These are phyloP conservation scores for Aspergillus sp. DNA, from an alignment of 2,329 filamentous ascomycete genomes.

Conservation along the genomic window DNA sequence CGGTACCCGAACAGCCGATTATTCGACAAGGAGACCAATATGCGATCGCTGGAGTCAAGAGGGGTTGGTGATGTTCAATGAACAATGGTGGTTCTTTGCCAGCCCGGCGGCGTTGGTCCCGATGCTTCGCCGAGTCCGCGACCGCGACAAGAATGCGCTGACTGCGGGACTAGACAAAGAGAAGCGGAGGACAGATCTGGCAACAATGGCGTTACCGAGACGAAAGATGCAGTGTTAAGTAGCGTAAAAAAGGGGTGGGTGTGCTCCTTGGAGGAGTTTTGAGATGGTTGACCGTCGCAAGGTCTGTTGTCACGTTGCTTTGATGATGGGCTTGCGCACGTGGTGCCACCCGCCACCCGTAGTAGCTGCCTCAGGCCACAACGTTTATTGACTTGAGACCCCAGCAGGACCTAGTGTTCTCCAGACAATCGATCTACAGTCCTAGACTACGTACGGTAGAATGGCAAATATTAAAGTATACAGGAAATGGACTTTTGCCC, in stretches of 20 bases:
- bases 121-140: conserved; percentile 20
- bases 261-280: conserved; percentile 6
- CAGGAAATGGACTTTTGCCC: not conserved
- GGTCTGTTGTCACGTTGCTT: not conserved
- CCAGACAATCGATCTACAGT: too few relatives aligned
- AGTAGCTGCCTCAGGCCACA: not conserved
- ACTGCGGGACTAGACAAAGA: not conserved
- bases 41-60: not conserved
- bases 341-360: not conserved
- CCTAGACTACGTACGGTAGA: too few relatives aligned
- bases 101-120: conserved; percentile 13
- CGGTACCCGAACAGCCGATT: too few relatives aligned
- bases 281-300: conserved; percentile 3
- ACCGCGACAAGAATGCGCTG: conserved; percentile 9
- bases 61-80: not conserved
- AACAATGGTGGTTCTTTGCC: not conserved
- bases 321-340: not conserved
- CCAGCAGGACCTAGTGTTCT: too few relatives aligned
- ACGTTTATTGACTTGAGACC: not conserved
- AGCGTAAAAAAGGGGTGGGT: not conserved
- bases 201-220: not conserved
- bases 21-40: not conserved
- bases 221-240: not conserved
- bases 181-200: not conserved
- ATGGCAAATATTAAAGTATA: not conserved